Evolutionary conservation across 164 flowering plant genomes (phyloP).

Genomic region (Cinnamomum chago): DNA sequence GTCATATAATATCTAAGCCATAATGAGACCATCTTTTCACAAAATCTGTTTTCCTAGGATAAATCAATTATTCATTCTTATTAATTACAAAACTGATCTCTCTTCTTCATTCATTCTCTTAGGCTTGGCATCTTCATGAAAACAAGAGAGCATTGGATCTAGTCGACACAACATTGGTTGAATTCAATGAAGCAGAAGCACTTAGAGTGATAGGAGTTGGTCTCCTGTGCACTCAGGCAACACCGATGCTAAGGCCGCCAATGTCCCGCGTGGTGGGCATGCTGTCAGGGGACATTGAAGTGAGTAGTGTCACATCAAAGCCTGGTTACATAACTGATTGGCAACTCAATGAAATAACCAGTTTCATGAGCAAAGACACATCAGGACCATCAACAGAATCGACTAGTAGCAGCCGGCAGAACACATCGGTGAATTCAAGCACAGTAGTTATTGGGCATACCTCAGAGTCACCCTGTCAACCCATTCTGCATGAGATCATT

Average conservation of each 20-base stretch:
- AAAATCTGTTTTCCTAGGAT: too few relatives aligned
- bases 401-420: neutral
- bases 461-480: slow-evolving; percentile 8
- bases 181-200: slow-evolving; percentile 31
- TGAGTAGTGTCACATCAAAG: slow-evolving; percentile 25
- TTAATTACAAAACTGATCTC: neutral
- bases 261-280: slow-evolving; percentile 39
- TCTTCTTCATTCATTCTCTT: neutral
- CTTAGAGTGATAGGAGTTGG: slow-evolving; percentile 34
- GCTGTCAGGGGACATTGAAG: slow-evolving; percentile 45
- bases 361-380: slow-evolving; percentile 11
- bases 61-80: too few relatives aligned
- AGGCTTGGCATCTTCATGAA: slow-evolving; percentile 56
- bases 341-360: slow-evolving; percentile 30
- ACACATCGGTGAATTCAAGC: slow-evolving; percentile 4
- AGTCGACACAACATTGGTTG: slow-evolving; percentile 30
- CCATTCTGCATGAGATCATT: slow-evolving; percentile 11
- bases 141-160: slow-evolving; percentile 26
- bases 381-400: neutral
- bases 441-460: neutral
- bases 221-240: slow-evolving; percentile 49
- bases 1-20: too few relatives aligned
- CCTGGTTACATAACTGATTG: slow-evolving; percentile 40
- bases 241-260: slow-evolving; percentile 36
- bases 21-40: too few relatives aligned